Evolutionary conservation across 148 eudicot species (phyloP), one percentile per base, ranked within the genome.

Genomic region (Bassia scoparia): DNA sequence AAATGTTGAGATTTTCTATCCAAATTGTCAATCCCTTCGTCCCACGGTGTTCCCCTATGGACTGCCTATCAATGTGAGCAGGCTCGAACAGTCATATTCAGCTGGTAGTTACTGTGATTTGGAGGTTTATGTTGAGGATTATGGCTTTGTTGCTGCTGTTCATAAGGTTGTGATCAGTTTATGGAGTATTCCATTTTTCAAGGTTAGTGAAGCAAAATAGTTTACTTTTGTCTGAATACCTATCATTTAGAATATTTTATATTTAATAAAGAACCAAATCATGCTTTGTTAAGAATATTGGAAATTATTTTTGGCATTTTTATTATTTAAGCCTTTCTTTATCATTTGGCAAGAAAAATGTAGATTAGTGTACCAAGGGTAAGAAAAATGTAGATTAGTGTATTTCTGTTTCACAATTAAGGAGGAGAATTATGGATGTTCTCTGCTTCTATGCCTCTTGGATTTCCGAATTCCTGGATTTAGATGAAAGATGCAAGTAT

Each of bases 111-210:
- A 79, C 79, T 79, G 93, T 78, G 97, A 94, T 68, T 78, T 88
- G 66, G 90, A 88, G 67, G 67, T 94, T 34, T 84, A 80, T 79
- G 68, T 87, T 66, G 96, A 81, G 71, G 91, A 83, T 74, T 80
- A 83, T 82, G 95, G 83, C 46, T 77, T 78, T 73, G 74, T 84
- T 70, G 80, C 82, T 69, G 72, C 70, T 61, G 81, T 89, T 37
- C 98, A 94, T 81, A 91, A 87, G 81, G 81, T 94, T 64, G 80
- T 94, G 31, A 88, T 94, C 71, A 82, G 93, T 69, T 77, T 86
- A 77, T 91, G 98, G 98, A 91, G 98, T 81, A 46, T 81, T 73
- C 98, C 98, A 26, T 88, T 94, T 76, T 76, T 83, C 70, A 94
- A 94, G 98, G 97, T 91, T 80, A 80, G 83, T 46, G 38, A 75